Evolutionary conservation across 345 rosid genomes (phyloP), one percentile per base, ranked within the genome.

Genomic region (Litchi chinensis): DNA sequence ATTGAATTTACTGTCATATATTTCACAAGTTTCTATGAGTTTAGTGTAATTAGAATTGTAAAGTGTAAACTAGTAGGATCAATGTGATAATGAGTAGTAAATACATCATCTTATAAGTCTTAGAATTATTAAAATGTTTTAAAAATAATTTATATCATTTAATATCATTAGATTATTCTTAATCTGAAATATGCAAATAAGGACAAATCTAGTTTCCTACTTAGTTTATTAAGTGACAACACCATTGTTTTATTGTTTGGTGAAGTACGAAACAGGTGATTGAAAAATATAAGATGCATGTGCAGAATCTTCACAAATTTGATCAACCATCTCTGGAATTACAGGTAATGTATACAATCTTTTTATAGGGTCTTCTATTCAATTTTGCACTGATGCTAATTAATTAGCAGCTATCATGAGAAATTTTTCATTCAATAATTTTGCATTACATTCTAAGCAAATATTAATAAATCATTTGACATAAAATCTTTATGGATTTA

Each of bases 181-280:
- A 50, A 50, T 50, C 56, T 50, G 56, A 50, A 50, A 50, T 50
- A 11, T 16, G 16, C 4, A 50, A 50, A 50, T 11, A 50, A 50
- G 19, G 1, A 50, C 1, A 50, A 18, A 6, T 21, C 2, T 5
- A n/a, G 12, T 16, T n/a, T n/a, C 6, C 22, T 46, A 52, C 2
- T n/a, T 9, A 22, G 13, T 62, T 39, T 9, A 41, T 0, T 5
- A 65, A 75, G 28, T 75, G 67, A 60, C 43, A 10, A n/a, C 39
- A 10, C 24, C 40, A 5, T 28, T 6, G 22, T 59, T 32, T 74
- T 56, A 3, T 11, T 67, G 3, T 76, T 15, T 70, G 24, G 28
- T 59, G 32, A 74, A 87, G 90, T 52, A 39, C 79, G 80, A 60
- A 57, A 68, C 83, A 79, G 64, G 83, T 81, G 74, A 70, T 87